These are phyloP conservation scores for Saturnispora galanensis DNA, from an alignment of 805 yeast genomes.

Conservation along the genomic window DNA sequence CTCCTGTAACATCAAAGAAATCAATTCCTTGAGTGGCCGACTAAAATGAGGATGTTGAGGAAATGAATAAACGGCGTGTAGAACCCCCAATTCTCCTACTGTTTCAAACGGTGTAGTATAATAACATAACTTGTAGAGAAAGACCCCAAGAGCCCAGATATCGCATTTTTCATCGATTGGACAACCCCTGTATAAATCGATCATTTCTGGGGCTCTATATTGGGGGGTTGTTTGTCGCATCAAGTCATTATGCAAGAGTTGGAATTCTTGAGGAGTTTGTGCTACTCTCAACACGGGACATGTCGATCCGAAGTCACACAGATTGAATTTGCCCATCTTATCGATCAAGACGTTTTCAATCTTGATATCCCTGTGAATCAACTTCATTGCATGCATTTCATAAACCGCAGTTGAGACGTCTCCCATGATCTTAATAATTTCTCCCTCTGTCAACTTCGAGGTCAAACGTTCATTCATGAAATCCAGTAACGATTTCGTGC, in stretches of 20 bases:
- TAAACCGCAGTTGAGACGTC: constrained; percentile 74
- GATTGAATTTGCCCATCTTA: constrained; percentile 55
- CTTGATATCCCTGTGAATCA: constrained; percentile 88
- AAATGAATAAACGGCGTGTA: constrained; percentile 74
- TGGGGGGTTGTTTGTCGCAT: constrained; percentile 92
- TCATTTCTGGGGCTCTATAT: constrained; percentile 93
- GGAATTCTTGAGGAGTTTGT: constrained; percentile 60
- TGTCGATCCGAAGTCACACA: constrained; percentile 93
- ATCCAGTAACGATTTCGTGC: constrained; percentile 80
- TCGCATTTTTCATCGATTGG: constrained; percentile 90
- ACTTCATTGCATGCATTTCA: constrained; percentile 71
- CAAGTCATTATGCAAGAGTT: constrained; percentile 71
- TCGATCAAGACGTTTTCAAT: constrained; percentile 89
- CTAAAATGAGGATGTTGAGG: constrained; percentile 64
- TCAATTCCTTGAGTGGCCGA: constrained; percentile 61
- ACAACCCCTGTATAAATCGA: constrained; percentile 70
- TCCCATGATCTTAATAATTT: constrained; percentile 72
- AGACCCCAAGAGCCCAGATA: constrained; percentile 94
- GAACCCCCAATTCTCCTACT: constrained; percentile 74
- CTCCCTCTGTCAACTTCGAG: constrained; percentile 65
- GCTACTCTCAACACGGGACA: constrained; percentile 67
- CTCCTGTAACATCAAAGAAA: constrained; percentile 71
- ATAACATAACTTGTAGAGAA: constrained; percentile 81
- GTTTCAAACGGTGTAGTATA: constrained; percentile 94
- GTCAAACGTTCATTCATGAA: constrained; percentile 81